Percentiles rank a stretch among this genome's conserved stretches.
Evolutionary conservation across 2,329 filamentous ascomycete species (phyloP).

Genomic region (Talaromyces funiculosus): DNA sequence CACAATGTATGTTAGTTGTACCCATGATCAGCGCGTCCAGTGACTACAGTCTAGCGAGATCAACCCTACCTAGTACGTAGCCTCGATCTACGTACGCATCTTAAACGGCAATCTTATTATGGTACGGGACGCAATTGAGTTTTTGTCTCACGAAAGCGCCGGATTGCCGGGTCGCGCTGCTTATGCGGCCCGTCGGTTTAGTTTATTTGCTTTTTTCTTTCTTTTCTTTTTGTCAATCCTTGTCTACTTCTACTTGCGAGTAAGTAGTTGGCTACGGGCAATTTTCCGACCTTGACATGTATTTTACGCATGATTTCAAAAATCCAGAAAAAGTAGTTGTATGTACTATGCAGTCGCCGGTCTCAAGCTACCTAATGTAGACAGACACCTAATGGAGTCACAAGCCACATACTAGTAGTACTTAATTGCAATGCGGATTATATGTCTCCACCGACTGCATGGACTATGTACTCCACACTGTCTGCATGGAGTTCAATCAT

Average conservation of each 20-base stretch:
- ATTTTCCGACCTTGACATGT: too few relatives aligned
- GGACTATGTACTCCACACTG: constrained; percentile 1
- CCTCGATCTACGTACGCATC: neutral
- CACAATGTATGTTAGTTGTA: neutral
- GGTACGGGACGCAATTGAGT: neutral
- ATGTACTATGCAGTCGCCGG: too few relatives aligned
- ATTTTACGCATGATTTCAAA: too few relatives aligned
- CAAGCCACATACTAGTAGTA: too few relatives aligned
- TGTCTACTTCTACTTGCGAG: too few relatives aligned
- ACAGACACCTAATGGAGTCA: neutral
- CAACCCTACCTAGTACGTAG: too few relatives aligned
- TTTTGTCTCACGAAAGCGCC: neutral
- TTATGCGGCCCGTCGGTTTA: neutral
- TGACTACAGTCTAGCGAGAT: neutral
- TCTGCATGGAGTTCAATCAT: neutral
- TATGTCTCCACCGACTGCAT: neutral
- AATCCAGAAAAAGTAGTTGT: too few relatives aligned
- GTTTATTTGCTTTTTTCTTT: too few relatives aligned
- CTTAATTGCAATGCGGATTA: neutral
- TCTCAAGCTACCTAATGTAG: neutral
- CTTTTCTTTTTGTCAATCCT: neutral
- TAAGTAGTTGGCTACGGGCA: too few relatives aligned
- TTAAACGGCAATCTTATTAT: neutral
- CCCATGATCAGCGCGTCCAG: neutral
- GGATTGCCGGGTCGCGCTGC: neutral